Percentiles rank a stretch among this genome's conserved stretches.
Evolutionary conservation across 139 green algal species (phyloP).

Genomic region (Klebsormidium nitens): DNA sequence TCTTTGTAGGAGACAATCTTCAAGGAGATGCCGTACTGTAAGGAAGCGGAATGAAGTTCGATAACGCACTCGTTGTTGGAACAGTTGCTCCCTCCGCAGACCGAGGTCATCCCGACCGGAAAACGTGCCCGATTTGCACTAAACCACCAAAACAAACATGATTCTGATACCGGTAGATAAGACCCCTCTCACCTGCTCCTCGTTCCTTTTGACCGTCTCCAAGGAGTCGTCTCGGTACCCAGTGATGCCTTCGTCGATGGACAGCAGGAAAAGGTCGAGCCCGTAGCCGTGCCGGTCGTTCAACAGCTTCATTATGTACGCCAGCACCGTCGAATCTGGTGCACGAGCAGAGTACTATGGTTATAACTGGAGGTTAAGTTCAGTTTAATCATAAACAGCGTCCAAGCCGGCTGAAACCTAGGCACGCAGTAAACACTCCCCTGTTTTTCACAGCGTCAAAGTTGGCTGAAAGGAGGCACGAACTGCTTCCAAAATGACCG

Average conservation of each 20-base stretch:
- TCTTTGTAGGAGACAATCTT: slow-evolving; percentile 87
- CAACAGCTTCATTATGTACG: slow-evolving; percentile 84
- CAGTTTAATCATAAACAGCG: slow-evolving; percentile 34
- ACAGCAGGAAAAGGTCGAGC: slow-evolving; percentile 91
- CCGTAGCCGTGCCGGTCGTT: slow-evolving; percentile 89
- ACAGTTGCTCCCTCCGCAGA: no score
- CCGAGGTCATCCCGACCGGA: no score
- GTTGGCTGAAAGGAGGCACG: neutral
- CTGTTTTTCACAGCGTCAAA: neutral
- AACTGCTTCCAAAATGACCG: neutral
- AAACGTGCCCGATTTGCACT: no score
- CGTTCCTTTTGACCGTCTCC: slow-evolving; percentile 93
- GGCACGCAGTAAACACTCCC: neutral
- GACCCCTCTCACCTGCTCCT: slow-evolving; percentile 46
- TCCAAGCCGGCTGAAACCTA: slow-evolving; percentile 24
- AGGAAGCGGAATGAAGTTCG: no score
- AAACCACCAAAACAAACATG: no score
- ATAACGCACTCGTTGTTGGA: no score
- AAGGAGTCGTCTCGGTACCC: slow-evolving; percentile 94
- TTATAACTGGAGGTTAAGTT: neutral
- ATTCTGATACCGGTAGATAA: no score
- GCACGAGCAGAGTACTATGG: slow-evolving; percentile 46
- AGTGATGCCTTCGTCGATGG: slow-evolving; percentile 92
- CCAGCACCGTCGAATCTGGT: slow-evolving; percentile 91
- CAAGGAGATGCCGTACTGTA: slow-evolving; percentile 62